Evolutionary conservation across 306 rosid species (phyloP), one percentile per base, ranked within the genome.

Genomic region (Vicia villosa): DNA sequence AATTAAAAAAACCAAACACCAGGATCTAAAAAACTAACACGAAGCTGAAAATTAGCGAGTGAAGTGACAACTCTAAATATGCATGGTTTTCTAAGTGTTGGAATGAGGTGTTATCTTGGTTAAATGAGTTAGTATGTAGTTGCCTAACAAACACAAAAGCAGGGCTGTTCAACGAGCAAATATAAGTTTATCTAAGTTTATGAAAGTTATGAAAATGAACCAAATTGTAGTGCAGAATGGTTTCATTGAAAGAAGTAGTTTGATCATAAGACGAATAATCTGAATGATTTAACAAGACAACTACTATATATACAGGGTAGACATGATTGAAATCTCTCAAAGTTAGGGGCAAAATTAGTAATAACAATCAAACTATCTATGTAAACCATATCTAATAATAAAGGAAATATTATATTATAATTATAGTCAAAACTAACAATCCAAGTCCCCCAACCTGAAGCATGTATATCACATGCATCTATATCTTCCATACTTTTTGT

Each of bases 1-100:
- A 83, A 72, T 54, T 68, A 63, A n/a, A n/a, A n/a, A n/a, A 77
- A 80, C 71, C 61, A 52, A 67, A 80, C 42, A 54, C 63, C 75
- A 37, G 62, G 60, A 59, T 28, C 69, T 47, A 26, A 55, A 50
- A 65, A 60, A 72, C 68, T 34, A 34, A 11, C 49, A 75, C 21
- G 58, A 72, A 70, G 40, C 10, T 55, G 63, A 30, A 62, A 68
- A 60, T 28, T 56, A 71, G 34, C 66, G 69, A 51, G 69, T 56
- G 64, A 69, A 45, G 69, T 49, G 59, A 30, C 47, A 68, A 46
- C 17, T 63, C 66, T 41, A 69, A 64, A 21, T 49, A 49, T 11
- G 20, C 75, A 41, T 3, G 43, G 51, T 63, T 42, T 61, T 45
- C 46, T 51, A 66, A 8, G 37, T 50, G 57, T 22, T 42, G 28